Base-by-base conservation (phyloP, 257 asterid species). In the Nicotiana undulata region DNA sequence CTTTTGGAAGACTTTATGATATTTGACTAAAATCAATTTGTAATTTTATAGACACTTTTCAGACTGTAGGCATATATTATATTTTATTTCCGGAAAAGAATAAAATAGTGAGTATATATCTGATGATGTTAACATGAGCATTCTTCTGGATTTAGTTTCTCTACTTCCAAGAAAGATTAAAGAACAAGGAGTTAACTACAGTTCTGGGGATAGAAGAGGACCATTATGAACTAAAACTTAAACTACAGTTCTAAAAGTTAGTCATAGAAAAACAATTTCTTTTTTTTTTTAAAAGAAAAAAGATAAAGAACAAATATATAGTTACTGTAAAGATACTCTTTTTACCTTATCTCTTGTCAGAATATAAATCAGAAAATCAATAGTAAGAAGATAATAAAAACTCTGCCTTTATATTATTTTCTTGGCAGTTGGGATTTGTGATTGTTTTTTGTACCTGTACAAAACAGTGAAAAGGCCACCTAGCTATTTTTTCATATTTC, bases 201-300 rank as follows among this genome's bases (percentile, higher is more conserved):
- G 93, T 90, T 88, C 84, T 89, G 85, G 94, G 95, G 90, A 87
- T 74, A 83, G 80, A 64, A 84, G 88, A 94, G 83, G 90, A 82
- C 34, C 76, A 90, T 82, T 79, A 88, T 86, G 82, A 88, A 86
- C 85, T 49, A 53, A 83, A 82, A 20, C 87, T 79, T 86, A 5
- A 88, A 84, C 88, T 85, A 46, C 74, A 88, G 89, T 82, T 84
- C 12, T 79, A 56, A 66, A 75, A 70, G 83, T 75, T 60, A 56
- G 76, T 61, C 83, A 55, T 56, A 80, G 32, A 63, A 22, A 79
- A 53, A 59, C 66, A 46, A 52, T 13, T 44, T n/a, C n/a, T n/a
- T 77, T 51, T 40, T 74, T 40, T 46, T 46, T n/a, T 18, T 13
- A 0, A 24, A 8, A 16, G 79, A 61, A 74, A 63, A 61, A 75